phyloP scores from a whole-genome alignment of 176 grass and related monocot genomes.

The Elymus sibiricus region DNA sequence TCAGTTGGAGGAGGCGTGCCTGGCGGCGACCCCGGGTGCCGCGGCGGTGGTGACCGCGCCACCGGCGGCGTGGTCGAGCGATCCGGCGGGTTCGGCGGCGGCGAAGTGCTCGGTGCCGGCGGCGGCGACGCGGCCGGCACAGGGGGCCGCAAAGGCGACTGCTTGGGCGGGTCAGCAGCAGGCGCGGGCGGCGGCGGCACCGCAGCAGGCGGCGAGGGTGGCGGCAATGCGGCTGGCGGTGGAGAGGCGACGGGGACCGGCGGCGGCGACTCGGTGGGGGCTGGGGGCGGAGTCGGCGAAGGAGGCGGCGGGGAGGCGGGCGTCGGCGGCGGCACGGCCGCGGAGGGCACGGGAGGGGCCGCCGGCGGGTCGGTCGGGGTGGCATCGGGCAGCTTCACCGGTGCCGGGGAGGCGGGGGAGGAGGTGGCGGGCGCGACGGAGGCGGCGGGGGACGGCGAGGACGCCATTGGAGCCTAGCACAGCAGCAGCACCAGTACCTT shows the following conservation, averaged over 20 bases:
- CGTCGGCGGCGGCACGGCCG: conserved; percentile 27
- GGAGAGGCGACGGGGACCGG: conserved; percentile 19
- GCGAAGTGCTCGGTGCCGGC: conserved; percentile 12
- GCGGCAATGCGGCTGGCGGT: conserved; percentile 29
- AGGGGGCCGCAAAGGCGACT: conserved; percentile 27
- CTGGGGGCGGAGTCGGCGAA: conserved; percentile 21
- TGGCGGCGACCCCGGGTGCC: conserved; percentile 2
- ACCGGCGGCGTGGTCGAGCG: conserved; percentile 23
- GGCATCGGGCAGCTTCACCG: conserved; percentile 57
- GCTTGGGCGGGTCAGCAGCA: conserved; percentile 26
- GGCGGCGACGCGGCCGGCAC: background rate
- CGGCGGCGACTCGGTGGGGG: background rate
- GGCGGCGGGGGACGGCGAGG: conserved; percentile 49
- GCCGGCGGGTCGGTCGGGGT: conserved; percentile 44
- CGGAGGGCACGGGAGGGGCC: conserved; percentile 32
- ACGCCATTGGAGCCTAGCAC: conserved; percentile 50
- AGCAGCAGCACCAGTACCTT: background rate
- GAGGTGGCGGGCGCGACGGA: background rate
- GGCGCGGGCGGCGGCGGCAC: conserved; percentile 33
- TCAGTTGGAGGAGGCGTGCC: conserved; percentile 19
- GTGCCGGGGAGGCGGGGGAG: conserved; percentile 31
- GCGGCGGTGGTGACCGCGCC: conserved; percentile 38
- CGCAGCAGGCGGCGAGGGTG: conserved; percentile 15
- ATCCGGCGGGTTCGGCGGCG: conserved; percentile 30
- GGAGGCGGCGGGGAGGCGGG: conserved; percentile 18